A percentile compares a stretch with the other conserved stretches of the same genome.
phyloP scores from a whole-genome alignment of 768 basidiomycete species.

The Russula brevipes region DNA sequence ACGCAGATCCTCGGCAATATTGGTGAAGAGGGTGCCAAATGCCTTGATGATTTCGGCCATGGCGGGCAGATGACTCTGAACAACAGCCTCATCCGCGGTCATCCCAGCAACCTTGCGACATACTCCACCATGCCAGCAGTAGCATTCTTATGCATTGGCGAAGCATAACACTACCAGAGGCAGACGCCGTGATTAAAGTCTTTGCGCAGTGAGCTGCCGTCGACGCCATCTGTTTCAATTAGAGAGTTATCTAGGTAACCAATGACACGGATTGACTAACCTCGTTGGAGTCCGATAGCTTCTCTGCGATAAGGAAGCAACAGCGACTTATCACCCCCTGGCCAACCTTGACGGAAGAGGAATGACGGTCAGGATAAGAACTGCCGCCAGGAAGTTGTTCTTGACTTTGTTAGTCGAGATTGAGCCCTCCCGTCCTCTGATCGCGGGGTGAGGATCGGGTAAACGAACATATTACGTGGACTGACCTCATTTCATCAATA shows the following conservation, averaged over 20 bases:
- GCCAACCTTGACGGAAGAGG: slow-evolving; percentile 64
- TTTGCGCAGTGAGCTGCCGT: slow-evolving; percentile 88
- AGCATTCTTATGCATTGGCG: slow-evolving; percentile 67
- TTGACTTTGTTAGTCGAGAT: slow-evolving; percentile 81
- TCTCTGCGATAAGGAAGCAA: slow-evolving; percentile 80
- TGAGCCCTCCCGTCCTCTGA: slow-evolving; percentile 72
- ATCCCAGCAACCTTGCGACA: slow-evolving; percentile 58
- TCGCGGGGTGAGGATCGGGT: slow-evolving; percentile 3
- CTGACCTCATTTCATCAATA: slow-evolving; percentile 88
- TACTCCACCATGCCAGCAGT: slow-evolving; percentile 75
- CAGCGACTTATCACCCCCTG: slow-evolving; percentile 74
- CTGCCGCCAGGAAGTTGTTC: slow-evolving; percentile 82
- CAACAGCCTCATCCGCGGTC: slow-evolving; percentile 51
- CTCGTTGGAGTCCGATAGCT: slow-evolving; percentile 63
- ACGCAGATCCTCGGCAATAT: slow-evolving; percentile 24
- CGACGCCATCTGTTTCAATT: slow-evolving; percentile 55
- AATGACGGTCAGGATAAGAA: slow-evolving; percentile 77
- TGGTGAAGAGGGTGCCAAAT: slow-evolving; percentile 36
- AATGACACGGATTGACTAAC: slow-evolving; percentile 36
- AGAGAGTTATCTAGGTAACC: neutral
- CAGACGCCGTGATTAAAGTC: slow-evolving; percentile 71
- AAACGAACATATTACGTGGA: slow-evolving; percentile 15
- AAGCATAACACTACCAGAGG: slow-evolving; percentile 58
- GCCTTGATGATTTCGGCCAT: slow-evolving; percentile 81
- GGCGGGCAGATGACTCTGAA: slow-evolving; percentile 54